Evolutionary conservation across 1,284 basidiomycete species (phyloP).

Genomic region (Lignosus rhinocerotis): DNA sequence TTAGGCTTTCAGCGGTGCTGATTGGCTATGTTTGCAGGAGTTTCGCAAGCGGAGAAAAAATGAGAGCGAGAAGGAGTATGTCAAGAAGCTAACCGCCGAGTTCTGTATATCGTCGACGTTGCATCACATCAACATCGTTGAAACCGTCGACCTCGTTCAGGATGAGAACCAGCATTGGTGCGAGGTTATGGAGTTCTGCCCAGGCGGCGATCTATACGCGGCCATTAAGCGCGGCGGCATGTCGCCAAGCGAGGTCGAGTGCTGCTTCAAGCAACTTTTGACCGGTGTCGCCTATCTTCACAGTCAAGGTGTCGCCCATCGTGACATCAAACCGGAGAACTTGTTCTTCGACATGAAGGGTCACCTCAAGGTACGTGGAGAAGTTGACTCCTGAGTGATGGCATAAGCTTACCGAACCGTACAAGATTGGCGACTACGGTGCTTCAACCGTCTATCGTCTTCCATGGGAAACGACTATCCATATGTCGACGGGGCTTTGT

Average conservation of each 20-base stretch:
- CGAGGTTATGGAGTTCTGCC: constrained; percentile 99
- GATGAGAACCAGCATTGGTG: constrained; percentile 98
- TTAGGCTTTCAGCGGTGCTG: constrained; percentile 7
- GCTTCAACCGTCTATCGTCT: constrained; percentile 98
- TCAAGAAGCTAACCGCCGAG: constrained; percentile 99
- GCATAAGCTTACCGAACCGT: constrained; percentile 8
- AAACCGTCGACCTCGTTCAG: constrained; percentile 98
- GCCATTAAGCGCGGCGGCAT: constrained; percentile 98
- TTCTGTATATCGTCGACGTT: constrained; percentile 99
- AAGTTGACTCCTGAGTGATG: not conserved
- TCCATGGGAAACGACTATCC: constrained; percentile 97
- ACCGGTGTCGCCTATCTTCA: constrained; percentile 89
- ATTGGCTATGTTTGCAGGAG: constrained; percentile 54
- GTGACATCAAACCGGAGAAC: constrained; percentile 99
- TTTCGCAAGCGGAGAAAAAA: constrained; percentile 98
- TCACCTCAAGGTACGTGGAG: constrained; percentile 80
- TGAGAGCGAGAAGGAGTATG: constrained; percentile 98
- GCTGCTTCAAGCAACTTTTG: constrained; percentile 97
- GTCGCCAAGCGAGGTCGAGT: constrained; percentile 93
- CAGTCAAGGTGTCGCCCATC: constrained; percentile 95
- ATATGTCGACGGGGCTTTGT: constrained; percentile 95
- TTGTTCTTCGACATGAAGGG: constrained; percentile 91
- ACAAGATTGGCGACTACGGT: constrained; percentile 95
- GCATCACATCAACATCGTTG: constrained; percentile 95
- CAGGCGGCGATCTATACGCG: constrained; percentile 95